Evolutionary conservation across 2,329 filamentous ascomycete genomes (phyloP).

Genomic region (Xylogone sp.): DNA sequence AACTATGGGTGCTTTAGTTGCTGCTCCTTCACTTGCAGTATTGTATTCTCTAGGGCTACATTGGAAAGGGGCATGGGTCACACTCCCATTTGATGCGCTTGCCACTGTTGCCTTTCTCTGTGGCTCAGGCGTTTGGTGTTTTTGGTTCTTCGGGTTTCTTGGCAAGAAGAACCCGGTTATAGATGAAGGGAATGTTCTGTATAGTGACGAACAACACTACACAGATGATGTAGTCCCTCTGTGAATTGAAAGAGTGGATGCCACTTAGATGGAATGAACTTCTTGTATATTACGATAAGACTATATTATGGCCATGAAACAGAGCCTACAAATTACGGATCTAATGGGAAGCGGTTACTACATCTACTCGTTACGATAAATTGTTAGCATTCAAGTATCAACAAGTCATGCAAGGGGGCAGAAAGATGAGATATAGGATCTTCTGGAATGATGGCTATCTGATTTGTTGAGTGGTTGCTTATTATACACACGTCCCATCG

Average conservation of each 20-base stretch:
- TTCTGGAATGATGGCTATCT: no score
- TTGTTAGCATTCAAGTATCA: no score
- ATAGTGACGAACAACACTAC: background rate
- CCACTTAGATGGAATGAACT: background rate
- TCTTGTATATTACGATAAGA: background rate
- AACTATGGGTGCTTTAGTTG: slow-evolving; percentile 16
- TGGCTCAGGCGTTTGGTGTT: slow-evolving; percentile 15
- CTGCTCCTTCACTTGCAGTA: slow-evolving; percentile 17
- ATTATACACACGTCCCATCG: no score
- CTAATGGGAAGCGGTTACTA: no score
- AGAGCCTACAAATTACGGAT: no score
- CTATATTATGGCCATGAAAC: background rate
- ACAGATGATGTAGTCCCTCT: background rate
- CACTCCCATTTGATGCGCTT: slow-evolving; percentile 21
- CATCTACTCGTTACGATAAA: no score
- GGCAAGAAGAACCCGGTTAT: background rate
- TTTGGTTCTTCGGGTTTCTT: slow-evolving; percentile 16
- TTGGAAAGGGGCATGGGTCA: slow-evolving; percentile 20
- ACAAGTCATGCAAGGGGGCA: no score
- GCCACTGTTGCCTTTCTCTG: slow-evolving; percentile 10
- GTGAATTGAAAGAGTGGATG: background rate
- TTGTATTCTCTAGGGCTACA: slow-evolving; percentile 21
- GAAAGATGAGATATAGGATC: no score
- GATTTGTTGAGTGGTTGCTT: no score
- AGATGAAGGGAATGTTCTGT: background rate